A percentile compares a stretch with the other conserved stretches of the same genome.
These are phyloP conservation scores for Lasiodiplodia sp. DNA, from an alignment of 2,329 filamentous ascomycete genomes.

Conservation along the genomic window DNA sequence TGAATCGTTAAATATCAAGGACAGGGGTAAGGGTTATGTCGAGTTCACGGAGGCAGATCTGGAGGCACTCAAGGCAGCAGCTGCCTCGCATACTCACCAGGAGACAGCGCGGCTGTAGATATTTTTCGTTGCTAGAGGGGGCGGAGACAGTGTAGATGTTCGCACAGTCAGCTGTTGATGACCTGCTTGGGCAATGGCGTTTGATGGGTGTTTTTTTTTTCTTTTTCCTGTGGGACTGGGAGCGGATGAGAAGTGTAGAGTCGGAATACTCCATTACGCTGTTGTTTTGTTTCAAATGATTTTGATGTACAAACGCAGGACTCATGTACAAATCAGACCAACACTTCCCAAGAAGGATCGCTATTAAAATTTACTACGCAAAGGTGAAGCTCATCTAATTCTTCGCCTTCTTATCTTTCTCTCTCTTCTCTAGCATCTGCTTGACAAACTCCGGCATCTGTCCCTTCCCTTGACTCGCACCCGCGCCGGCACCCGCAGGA, in stretches of 20 bases:
- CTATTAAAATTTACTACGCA: background rate
- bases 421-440: slow-evolving; percentile 11
- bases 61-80: slow-evolving; percentile 10
- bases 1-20: slow-evolving; percentile 36
- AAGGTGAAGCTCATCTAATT: background rate
- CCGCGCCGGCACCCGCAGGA: background rate
- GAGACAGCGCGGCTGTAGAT: slow-evolving; percentile 21
- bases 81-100: background rate
- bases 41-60: slow-evolving; percentile 20
- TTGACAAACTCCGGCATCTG: slow-evolving; percentile 21
- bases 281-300: background rate
- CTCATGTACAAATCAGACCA: background rate
- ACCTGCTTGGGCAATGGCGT: background rate
- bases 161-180: background rate
- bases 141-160: slow-evolving; percentile 1
- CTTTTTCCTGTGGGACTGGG: background rate
- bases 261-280: background rate
- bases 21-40: slow-evolving; percentile 14
- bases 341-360: background rate
- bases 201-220: background rate
- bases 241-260: background rate
- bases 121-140: background rate
- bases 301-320: background rate
- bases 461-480: background rate
- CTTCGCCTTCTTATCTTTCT: slow-evolving; percentile 17